Evolutionary conservation across 805 yeast species (phyloP).

Genomic region (Zygoascus flipseniorum): DNA sequence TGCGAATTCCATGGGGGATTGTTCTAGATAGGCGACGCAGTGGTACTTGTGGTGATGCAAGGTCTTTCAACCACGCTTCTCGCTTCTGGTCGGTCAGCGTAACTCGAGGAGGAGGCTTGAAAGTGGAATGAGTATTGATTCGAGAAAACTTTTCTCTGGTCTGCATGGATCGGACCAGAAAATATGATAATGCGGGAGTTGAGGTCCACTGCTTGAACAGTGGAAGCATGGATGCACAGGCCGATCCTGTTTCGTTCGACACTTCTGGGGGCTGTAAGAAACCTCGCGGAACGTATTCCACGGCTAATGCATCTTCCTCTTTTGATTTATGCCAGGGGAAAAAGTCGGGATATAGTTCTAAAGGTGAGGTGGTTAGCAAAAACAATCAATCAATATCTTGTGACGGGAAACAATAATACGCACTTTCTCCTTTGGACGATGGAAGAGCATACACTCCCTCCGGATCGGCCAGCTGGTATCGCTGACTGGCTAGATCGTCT

Average conservation of each 20-base stretch:
- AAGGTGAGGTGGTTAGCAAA: not conserved
- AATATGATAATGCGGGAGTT: conserved; percentile 41
- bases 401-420: not conserved
- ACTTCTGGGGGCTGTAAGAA: conserved; percentile 56
- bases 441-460: conserved; percentile 29
- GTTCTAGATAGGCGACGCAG: conserved; percentile 62
- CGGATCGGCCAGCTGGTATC: conserved; percentile 30
- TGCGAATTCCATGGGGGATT: conserved; percentile 84
- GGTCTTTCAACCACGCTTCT: conserved; percentile 77
- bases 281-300: conserved; percentile 59
- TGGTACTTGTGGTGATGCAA: conserved; percentile 61
- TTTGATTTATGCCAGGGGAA: conserved; percentile 57
- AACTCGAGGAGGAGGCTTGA: conserved; percentile 80
- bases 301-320: conserved; percentile 46
- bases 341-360: conserved; percentile 53
- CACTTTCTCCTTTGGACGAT: conserved; percentile 10
- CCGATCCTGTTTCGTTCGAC: conserved; percentile 59
- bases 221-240: conserved; percentile 46
- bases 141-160: conserved; percentile 38
- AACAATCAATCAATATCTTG: not conserved
- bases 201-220: conserved; percentile 32
- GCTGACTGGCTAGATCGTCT: conserved; percentile 21
- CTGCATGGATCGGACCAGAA: conserved; percentile 41
- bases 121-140: conserved; percentile 43
- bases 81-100: conserved; percentile 81